Evolutionary conservation across 1,139 yeast species (phyloP), one percentile per base, ranked within the genome.

Genomic region (Suhomyces taliae): DNA sequence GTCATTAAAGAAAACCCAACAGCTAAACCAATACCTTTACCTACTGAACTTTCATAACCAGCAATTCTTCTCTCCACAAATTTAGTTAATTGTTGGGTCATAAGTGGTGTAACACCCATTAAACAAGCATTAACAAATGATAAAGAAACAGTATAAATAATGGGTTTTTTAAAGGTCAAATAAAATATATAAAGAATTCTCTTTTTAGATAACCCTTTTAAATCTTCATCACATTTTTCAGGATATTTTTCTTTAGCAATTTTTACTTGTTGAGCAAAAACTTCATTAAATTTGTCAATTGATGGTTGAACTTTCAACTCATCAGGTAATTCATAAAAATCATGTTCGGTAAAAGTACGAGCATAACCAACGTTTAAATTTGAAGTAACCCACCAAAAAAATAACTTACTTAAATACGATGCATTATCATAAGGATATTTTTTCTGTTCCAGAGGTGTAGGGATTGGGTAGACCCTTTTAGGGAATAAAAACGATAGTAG

Each of bases 331-430:
- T 67, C 66, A 64, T 71, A 86, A 47, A 87, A 62, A 63, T 87
- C 95, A 45, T 79, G 76, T 7, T 83, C 81, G 43, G 80, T 81
- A 34, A 87, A 64, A 0, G 89, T 83, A 56, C 95, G 74, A 47
- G 75, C 74, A 60, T 87, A 87, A 1, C 95, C 95, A 4, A 78
- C 79, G 35, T 67, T 72, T 57, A 86, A 57, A 3, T 85, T 50
- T 0, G 89, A 87, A 14, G 66, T 51, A 37, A 83, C 70, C 93
- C 93, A 86, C 61, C 74, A 64, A 54, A 81, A 81, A 40, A 82
- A 76, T 0, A 67, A 14, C 35, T 60, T 55, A 6, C 67, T 66
- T 10, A 76, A 38, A 14, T 64, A 40, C 46, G 69, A 74, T 3
- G 74, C 69, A 3, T 53, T 50, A 6, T 48, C 43, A 38, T 52